Percentiles rank a stretch among this genome's conserved stretches.
Conservation (phyloP, 768 basidiomycete genomes). For the Cystobasidium ongulense region DNA sequence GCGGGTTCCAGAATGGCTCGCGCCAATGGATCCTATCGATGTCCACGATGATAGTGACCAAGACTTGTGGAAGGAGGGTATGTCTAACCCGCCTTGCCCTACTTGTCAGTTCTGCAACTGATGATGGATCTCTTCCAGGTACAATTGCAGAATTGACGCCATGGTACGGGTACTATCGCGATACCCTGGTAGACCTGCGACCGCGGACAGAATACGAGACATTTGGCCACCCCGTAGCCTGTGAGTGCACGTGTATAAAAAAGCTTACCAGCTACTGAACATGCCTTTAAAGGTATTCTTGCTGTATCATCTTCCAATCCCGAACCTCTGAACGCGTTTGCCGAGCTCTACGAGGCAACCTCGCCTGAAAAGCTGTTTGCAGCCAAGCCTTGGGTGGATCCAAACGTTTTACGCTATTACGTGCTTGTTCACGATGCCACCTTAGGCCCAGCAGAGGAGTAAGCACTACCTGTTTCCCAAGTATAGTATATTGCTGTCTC, state of each 20-base stretch:
- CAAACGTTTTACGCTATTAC: conserved; percentile 40
- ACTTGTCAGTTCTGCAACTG: too few relatives aligned
- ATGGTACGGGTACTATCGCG: conserved; percentile 40
- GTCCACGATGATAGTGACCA: conserved; percentile 25
- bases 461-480: background rate
- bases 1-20: conserved; percentile 25
- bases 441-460: conserved; percentile 33
- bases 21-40: conserved; percentile 6
- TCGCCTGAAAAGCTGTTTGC: conserved; percentile 34
- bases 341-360: conserved; percentile 39
- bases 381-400: conserved; percentile 36
- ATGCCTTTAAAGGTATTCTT: conserved; percentile 34
- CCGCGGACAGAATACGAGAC: conserved; percentile 41
- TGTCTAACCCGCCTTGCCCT: too few relatives aligned
- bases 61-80: conserved; percentile 18
- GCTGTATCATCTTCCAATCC: conserved; percentile 41
- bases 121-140: conserved; percentile 4
- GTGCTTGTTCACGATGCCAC: conserved; percentile 42
- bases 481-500: background rate
- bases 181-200: conserved; percentile 33
- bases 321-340: conserved; percentile 43
- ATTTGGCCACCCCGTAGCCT: conserved; percentile 40
- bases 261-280: background rate
- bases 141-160: conserved; percentile 38
- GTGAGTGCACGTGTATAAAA: conserved; percentile 30